Evolutionary conservation across 345 rosid genomes (phyloP).

Genomic region (Ceriops decandra): DNA sequence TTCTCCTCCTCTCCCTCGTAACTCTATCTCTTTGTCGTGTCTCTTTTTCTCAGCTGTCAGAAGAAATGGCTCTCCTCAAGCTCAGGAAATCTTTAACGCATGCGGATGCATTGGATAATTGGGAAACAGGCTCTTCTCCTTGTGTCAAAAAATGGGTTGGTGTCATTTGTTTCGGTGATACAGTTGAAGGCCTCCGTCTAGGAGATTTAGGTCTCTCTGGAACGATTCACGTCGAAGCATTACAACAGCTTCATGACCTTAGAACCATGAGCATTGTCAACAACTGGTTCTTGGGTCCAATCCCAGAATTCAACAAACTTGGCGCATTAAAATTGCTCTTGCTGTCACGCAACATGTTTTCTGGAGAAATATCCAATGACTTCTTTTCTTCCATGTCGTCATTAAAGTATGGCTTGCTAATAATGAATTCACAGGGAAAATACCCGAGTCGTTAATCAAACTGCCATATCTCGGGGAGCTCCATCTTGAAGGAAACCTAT

Average conservation of each 20-base stretch:
- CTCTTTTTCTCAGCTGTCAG: slow-evolving; percentile 12
- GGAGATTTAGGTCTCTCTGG: slow-evolving; percentile 23
- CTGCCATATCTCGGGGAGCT: slow-evolving; percentile 51
- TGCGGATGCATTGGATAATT: slow-evolving; percentile 12
- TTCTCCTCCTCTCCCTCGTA: slow-evolving; percentile 16
- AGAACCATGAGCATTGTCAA: slow-evolving; percentile 21
- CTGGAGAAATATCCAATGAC: slow-evolving; percentile 19
- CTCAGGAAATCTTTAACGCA: slow-evolving; percentile 15
- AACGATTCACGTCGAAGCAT: slow-evolving; percentile 15
- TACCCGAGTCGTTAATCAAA: slow-evolving; percentile 20
- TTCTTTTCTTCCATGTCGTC: slow-evolving; percentile 28
- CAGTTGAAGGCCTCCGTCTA: slow-evolving; percentile 19
- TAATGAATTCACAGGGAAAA: slow-evolving; percentile 23
- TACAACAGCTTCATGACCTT: slow-evolving; percentile 20
- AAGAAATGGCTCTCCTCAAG: slow-evolving; percentile 22
- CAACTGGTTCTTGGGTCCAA: slow-evolving; percentile 24
- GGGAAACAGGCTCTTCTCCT: slow-evolving; percentile 19
- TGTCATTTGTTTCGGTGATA: slow-evolving; percentile 14
- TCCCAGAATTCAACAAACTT: slow-evolving; percentile 24
- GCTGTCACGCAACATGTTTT: slow-evolving; percentile 15
- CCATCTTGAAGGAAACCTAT: slow-evolving; percentile 58
- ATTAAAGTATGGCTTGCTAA: slow-evolving; percentile 21
- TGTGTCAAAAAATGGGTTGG: slow-evolving; percentile 21
- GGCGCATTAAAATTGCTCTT: slow-evolving; percentile 25
- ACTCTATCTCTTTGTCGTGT: slow-evolving; percentile 5